phyloP scores from a whole-genome alignment of 805 yeast species.

The Zygotorulaspora florentina region DNA sequence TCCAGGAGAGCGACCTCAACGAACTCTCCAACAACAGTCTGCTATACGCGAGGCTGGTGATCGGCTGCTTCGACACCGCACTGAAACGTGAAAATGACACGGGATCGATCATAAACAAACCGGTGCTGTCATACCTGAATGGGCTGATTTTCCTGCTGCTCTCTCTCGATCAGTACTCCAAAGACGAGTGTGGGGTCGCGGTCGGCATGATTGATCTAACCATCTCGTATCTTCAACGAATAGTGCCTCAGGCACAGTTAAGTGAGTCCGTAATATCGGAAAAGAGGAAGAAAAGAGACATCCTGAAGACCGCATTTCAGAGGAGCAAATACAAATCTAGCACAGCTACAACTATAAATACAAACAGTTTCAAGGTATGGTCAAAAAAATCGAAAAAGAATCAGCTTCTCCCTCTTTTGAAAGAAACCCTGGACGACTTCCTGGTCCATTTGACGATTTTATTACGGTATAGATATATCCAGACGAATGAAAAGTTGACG shows the following conservation, averaged over 20 bases:
- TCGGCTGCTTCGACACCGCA: constrained; percentile 28
- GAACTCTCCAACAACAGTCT: constrained; percentile 24
- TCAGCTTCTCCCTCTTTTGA: constrained; percentile 24
- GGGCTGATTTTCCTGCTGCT: constrained; percentile 24
- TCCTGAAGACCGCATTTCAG: constrained; percentile 10
- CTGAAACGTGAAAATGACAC: constrained; percentile 6
- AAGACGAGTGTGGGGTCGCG: constrained; percentile 27
- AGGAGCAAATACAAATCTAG: constrained; percentile 4
- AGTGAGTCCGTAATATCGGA: constrained; percentile 13
- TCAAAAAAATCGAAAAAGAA: constrained; percentile 2
- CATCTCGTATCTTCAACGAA: constrained; percentile 14
- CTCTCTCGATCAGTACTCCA: constrained; percentile 29
- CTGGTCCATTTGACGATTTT: constrained; percentile 27
- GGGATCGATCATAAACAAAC: constrained; percentile 12
- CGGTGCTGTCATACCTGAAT: constrained; percentile 20
- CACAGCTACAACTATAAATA: neutral
- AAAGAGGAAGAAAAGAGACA: constrained; percentile 17
- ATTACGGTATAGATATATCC: constrained; percentile 27
- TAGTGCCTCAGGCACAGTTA: constrained; percentile 18
- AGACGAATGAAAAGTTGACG: constrained; percentile 30
- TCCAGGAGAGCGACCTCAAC: constrained; percentile 29
- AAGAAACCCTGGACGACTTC: constrained; percentile 25
- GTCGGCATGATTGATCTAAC: constrained; percentile 29
- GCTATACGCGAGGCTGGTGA: constrained; percentile 28
- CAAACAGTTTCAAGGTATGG: neutral